Evolutionary conservation across 352 stramenopile genomes (phyloP).

Genomic region (Globisporangium heterothallicum): DNA sequence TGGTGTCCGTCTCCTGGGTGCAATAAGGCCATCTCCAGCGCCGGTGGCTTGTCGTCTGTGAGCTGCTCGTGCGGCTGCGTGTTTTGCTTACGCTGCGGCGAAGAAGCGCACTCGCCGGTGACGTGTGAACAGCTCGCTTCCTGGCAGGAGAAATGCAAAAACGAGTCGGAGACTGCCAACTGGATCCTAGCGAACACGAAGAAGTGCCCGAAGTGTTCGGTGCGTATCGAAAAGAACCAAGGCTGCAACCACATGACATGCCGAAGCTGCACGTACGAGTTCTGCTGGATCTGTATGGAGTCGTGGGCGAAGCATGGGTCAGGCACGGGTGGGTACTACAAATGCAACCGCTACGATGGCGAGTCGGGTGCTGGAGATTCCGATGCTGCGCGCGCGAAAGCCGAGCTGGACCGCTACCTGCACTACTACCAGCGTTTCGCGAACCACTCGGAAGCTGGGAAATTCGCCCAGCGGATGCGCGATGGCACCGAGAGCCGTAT

Average conservation of each 20-base stretch:
- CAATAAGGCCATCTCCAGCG: conserved; percentile 90
- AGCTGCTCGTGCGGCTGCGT: conserved; percentile 81
- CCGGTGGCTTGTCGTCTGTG: conserved; percentile 74
- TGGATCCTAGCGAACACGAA: conserved; percentile 99
- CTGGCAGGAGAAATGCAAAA: conserved; percentile 97
- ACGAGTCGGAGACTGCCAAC: conserved; percentile 98
- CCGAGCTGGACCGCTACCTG: conserved; percentile 97
- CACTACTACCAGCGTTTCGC: conserved; percentile 99
- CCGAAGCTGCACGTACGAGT: conserved; percentile 91
- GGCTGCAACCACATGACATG: conserved; percentile 99
- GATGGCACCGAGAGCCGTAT: conserved; percentile 94
- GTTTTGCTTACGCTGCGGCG: conserved; percentile 92
- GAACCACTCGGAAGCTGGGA: conserved; percentile 94
- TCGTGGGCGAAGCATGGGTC: conserved; percentile 95
- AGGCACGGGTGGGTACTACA: conserved; percentile 98
- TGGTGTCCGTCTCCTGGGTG: conserved; percentile 97
- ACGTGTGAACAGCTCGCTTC: conserved; percentile 88
- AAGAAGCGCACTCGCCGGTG: conserved; percentile 95
- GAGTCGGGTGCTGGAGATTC: conserved; percentile 47
- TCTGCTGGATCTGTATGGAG: conserved; percentile 99
- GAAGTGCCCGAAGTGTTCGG: conserved; percentile 97
- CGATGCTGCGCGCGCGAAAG: conserved; percentile 91
- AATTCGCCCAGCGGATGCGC: conserved; percentile 96
- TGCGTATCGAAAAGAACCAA: conserved; percentile 99
- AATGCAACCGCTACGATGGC: conserved; percentile 97